A percentile compares a stretch with the other conserved stretches of the same genome.
These are phyloP conservation scores for Trichoderma brevicompactum DNA, from an alignment of 2,329 filamentous ascomycete genomes.

Conservation along the genomic window DNA sequence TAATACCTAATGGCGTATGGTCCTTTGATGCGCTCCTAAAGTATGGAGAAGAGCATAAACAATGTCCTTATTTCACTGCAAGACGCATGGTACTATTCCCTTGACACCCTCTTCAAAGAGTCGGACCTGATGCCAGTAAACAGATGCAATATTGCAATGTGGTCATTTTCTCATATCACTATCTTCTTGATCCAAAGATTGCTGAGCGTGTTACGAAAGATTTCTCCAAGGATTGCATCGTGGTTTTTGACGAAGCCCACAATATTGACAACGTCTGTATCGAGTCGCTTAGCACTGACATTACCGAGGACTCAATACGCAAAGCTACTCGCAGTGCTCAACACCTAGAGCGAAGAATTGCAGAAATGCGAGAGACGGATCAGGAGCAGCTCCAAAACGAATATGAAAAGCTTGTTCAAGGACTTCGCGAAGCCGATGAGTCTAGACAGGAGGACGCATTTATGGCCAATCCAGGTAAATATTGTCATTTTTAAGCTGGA, in stretches of 20 bases:
- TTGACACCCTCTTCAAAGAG: background rate
- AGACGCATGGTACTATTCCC: constrained; percentile 74
- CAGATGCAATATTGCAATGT: constrained; percentile 99
- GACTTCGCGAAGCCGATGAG: constrained; percentile 84
- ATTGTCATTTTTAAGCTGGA: background rate
- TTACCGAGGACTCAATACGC: constrained; percentile 91
- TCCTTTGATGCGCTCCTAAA: constrained; percentile 86
- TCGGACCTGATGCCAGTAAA: background rate
- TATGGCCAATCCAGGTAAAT: constrained; percentile 81
- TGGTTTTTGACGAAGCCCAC: constrained; percentile 98
- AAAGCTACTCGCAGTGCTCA: constrained; percentile 89
- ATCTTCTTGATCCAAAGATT: constrained; percentile 96
- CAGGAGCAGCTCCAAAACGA: constrained; percentile 93
- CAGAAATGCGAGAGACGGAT: constrained; percentile 94
- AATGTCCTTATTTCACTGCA: constrained; percentile 96
- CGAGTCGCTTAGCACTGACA: constrained; percentile 92
- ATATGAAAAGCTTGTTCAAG: constrained; percentile 93
- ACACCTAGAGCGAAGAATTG: constrained; percentile 88
- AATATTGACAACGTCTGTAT: constrained; percentile 99
- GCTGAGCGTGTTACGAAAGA: constrained; percentile 94
- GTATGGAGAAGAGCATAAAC: constrained; percentile 94
- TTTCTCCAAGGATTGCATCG: constrained; percentile 95
- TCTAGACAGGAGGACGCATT: constrained; percentile 92
- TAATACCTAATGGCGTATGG: constrained; percentile 94
- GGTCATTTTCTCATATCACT: constrained; percentile 99